A percentile compares a stretch with the other conserved stretches of the same genome.
Evolutionary conservation across 352 stramenopile species (phyloP).

Genomic region (Globisporangium nunn): DNA sequence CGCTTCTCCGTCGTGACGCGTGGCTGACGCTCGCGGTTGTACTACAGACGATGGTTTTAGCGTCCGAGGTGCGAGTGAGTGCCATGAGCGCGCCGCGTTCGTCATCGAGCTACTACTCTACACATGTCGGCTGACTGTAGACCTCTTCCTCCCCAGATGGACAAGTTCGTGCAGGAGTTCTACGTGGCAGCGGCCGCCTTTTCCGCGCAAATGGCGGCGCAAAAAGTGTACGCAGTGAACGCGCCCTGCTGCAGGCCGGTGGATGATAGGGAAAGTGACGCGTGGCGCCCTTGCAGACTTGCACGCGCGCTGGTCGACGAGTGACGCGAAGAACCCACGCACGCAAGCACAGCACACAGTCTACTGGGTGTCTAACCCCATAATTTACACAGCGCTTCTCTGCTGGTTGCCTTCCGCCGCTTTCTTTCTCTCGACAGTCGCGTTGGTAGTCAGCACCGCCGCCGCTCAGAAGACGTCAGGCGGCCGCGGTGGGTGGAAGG

Average conservation of each 20-base stretch:
- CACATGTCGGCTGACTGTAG: no score
- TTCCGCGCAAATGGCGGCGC: conserved; percentile 25
- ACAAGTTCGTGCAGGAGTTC: conserved; percentile 56
- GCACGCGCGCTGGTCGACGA: conserved; percentile 2
- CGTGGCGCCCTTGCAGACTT: neutral
- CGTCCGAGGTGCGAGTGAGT: conserved; percentile 15
- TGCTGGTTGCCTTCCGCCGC: neutral
- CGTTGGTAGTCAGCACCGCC: no score
- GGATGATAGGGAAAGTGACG: neutral
- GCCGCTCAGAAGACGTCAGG: conserved; percentile 57
- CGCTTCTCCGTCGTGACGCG: no score
- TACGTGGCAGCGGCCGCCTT: conserved; percentile 49
- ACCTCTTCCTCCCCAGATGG: conserved; percentile 20
- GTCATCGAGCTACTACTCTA: neutral
- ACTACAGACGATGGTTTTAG: conserved; percentile 14
- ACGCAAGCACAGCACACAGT: neutral
- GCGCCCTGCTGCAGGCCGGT: no score
- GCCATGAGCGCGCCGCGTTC: neutral
- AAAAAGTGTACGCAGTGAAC: conserved; percentile 28
- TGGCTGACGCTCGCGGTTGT: neutral
- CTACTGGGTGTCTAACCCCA: neutral
- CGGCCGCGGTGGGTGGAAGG: conserved; percentile 49
- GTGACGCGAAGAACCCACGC: neutral
- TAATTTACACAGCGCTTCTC: neutral
- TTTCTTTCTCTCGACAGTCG: neutral